These are phyloP conservation scores for Alloteropsis angusta DNA, from an alignment of 202 grass and related monocot species.

Conservation along the genomic window DNA sequence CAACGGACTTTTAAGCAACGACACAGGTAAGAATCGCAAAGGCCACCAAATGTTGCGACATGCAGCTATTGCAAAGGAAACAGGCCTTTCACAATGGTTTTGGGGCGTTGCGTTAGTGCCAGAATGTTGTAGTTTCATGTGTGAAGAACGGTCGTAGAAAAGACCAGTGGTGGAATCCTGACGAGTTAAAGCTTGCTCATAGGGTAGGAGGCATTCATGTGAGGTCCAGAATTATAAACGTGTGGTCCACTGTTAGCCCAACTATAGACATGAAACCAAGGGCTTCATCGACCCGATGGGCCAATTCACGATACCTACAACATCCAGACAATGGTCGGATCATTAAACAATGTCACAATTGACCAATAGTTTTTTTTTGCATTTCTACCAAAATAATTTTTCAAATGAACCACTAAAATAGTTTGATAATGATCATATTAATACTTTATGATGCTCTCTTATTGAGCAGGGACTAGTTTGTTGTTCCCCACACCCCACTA, in stretches of 20 bases:
- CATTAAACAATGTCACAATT: background rate
- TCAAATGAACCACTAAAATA: background rate
- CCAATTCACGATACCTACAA: slow-evolving; percentile 52
- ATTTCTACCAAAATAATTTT: background rate
- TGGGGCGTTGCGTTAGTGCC: too few relatives aligned
- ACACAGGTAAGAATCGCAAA: too few relatives aligned
- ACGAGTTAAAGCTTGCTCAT: slow-evolving; percentile 62
- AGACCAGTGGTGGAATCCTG: slow-evolving; percentile 52
- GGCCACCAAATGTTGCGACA: too few relatives aligned
- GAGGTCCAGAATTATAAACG: slow-evolving; percentile 59
- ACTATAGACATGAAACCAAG: slow-evolving; percentile 55
- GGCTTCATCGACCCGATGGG: slow-evolving; percentile 58
- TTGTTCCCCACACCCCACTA: background rate
- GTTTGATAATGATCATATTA: background rate
- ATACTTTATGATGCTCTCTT: background rate
- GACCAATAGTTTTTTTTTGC: too few relatives aligned
- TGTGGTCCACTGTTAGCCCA: slow-evolving; percentile 51
- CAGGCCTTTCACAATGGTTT: too few relatives aligned
- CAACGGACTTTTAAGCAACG: too few relatives aligned
- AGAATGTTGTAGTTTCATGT: too few relatives aligned
- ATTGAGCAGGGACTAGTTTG: background rate
- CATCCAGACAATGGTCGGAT: background rate
- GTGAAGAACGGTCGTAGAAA: slow-evolving; percentile 58
- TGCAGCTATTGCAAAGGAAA: too few relatives aligned
- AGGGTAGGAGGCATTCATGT: slow-evolving; percentile 63